Evolutionary conservation across 1,284 basidiomycete species (phyloP).

Genomic region (Takashimella tepidaria): DNA sequence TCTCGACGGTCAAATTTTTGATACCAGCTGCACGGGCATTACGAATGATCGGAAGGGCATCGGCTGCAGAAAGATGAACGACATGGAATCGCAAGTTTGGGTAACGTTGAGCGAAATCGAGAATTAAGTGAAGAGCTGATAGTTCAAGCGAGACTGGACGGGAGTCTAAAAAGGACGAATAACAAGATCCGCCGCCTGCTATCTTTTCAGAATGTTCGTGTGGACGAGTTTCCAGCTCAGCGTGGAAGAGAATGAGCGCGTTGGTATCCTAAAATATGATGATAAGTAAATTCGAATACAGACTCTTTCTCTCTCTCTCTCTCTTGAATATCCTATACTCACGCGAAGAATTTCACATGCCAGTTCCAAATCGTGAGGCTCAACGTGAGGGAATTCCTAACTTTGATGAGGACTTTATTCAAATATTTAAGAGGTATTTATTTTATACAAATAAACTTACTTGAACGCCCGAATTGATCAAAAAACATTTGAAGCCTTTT

Average conservation of each 20-base stretch:
- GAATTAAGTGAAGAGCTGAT: constrained; percentile 69
- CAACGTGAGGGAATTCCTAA: constrained; percentile 87
- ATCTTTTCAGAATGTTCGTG: constrained; percentile 4
- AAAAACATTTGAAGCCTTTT: constrained; percentile 91
- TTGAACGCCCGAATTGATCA: constrained; percentile 88
- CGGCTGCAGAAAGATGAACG: constrained; percentile 81
- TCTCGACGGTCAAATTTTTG: constrained; percentile 73
- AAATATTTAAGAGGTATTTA: no score
- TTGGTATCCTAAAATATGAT: constrained; percentile 59
- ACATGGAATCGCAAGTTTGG: constrained; percentile 78
- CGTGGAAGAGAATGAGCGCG: constrained; percentile 79
- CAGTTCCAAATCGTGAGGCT: constrained; percentile 59
- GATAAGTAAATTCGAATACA: no score
- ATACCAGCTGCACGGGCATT: constrained; percentile 54
- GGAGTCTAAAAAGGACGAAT: constrained; percentile 75
- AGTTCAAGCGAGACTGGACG: constrained; percentile 72
- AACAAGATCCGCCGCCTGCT: constrained; percentile 44
- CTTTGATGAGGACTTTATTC: no score
- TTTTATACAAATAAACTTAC: constrained; percentile 56
- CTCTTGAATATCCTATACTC: constrained; percentile 14
- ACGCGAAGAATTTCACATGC: constrained; percentile 74
- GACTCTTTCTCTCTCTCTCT: constrained; percentile 4
- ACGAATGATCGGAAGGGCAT: constrained; percentile 68
- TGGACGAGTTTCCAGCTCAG: constrained; percentile 61
- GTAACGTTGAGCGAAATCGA: constrained; percentile 57